Conservation (phyloP, 345 rosid genomes). For the Citrus cavaleriei region DNA sequence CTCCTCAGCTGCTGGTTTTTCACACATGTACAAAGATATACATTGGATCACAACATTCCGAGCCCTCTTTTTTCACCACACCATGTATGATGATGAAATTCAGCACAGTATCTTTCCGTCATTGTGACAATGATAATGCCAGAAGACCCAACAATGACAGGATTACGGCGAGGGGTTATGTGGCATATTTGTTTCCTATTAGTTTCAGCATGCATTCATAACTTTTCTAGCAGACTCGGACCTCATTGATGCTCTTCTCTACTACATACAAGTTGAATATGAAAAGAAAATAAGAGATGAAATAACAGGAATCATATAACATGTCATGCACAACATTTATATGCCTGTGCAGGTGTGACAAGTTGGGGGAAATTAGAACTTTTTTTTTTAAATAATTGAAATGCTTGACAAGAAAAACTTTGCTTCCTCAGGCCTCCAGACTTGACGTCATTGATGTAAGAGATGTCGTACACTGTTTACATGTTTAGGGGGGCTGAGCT, state of each 20-base stretch:
- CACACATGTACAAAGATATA: background rate
- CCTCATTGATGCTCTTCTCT: background rate
- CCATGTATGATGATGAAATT: background rate
- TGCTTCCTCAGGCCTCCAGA: background rate
- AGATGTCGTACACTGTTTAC: background rate
- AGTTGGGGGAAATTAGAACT: background rate
- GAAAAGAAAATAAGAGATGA: background rate
- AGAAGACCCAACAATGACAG: background rate
- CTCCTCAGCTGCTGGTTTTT: no score
- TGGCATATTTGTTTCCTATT: background rate
- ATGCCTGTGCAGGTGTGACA: background rate
- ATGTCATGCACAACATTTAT: background rate
- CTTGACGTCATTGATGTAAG: background rate
- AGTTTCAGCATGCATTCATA: background rate
- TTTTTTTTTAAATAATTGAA: background rate
- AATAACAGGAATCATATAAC: background rate
- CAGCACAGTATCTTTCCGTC: background rate
- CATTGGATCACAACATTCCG: background rate
- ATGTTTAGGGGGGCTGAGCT: slow-evolving; percentile 18
- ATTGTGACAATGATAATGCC: background rate
- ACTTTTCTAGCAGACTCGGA: background rate
- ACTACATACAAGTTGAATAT: background rate
- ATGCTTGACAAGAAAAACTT: background rate
- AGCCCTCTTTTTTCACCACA: background rate
- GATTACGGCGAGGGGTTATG: no score